Evolutionary conservation across 1,284 basidiomycete species (phyloP), one percentile per base, ranked within the genome.

Genomic region (Fistulinella cinereoalba): DNA sequence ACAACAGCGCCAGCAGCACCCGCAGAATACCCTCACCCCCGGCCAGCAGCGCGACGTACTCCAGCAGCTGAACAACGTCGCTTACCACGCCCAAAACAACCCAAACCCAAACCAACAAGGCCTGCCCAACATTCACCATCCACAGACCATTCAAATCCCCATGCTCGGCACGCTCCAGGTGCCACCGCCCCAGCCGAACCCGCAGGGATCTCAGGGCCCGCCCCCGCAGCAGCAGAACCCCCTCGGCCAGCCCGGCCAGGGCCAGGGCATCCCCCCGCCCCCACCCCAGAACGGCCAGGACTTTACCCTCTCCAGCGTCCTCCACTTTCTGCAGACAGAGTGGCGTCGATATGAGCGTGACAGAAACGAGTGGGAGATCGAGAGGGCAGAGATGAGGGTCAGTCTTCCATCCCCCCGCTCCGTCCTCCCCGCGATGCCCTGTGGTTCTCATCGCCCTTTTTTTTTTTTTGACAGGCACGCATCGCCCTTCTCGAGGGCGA

Each of bases 331-430:
- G 40, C 97, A 99, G 72, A 92, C 91, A 43, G 97, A 99, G 77
- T 98, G 95, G 92, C 79, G 97, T 52, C 79, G 92, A 51, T 95
- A 93, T 65, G 95, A 98, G 68, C 86, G 92, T 66, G 95, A 99
- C 72, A 81, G 96, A 60, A 99, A 99, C 68, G 95, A 98, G 71
- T 99, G 95, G 96, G 96, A 98, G 76, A 99, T 99, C 61, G 96
- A 99, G 72, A 78, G 96, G 57, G 96, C 97, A 28, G 96, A 99
- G 71, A 97, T 99, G 93, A 80, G 95, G 76, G 95, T 93, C 58
- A 61, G 88, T 81, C n/a, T 37, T 49, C 12, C 10, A 2, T 9
- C 11, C 13, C 16, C 13, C 33, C 19, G 15, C 10, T 16, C n/a
- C 23, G 22, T 24, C 7, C 18, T 18, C 5, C 13, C 24, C 41